Evolutionary conservation across 2,329 filamentous ascomycete species (phyloP).

Genomic region (Ophiocordyceps unilateralis): DNA sequence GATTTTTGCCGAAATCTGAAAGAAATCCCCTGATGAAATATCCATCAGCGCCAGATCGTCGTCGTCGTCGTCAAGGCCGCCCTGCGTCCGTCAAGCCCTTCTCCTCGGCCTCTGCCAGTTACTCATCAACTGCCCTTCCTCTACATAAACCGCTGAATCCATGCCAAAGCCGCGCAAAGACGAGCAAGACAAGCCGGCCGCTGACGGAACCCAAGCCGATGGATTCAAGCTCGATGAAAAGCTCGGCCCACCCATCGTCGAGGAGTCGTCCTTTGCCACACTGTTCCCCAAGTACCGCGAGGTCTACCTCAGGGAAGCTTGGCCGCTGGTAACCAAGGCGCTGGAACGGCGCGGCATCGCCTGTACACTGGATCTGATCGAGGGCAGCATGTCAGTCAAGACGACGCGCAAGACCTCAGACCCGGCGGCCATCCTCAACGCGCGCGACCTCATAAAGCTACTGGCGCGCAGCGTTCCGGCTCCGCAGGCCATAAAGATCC

Average conservation of each 20-base stretch:
- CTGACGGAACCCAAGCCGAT: constrained; percentile 39
- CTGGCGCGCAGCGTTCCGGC: constrained; percentile 82
- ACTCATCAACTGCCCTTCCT: too few relatives aligned
- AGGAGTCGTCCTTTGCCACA: constrained; percentile 78
- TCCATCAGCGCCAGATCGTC: neutral
- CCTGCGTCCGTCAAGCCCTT: too few relatives aligned
- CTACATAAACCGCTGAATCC: too few relatives aligned
- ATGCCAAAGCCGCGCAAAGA: constrained; percentile 69
- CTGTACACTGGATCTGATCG: constrained; percentile 83
- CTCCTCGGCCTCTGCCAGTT: too few relatives aligned
- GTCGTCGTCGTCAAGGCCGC: too few relatives aligned
- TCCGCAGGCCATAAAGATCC: constrained; percentile 82
- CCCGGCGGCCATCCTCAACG: constrained; percentile 82
- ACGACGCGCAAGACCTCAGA: constrained; percentile 86
- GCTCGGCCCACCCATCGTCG: constrained; percentile 64
- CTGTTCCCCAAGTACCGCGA: constrained; percentile 96
- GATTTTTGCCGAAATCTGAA: too few relatives aligned
- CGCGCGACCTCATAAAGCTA: constrained; percentile 84
- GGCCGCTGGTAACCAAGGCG: constrained; percentile 76
- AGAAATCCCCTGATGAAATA: too few relatives aligned
- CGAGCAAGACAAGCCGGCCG: constrained; percentile 61
- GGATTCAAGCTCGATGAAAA: constrained; percentile 78
- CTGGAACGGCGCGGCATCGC: constrained; percentile 79
- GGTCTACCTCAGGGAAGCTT: constrained; percentile 79
- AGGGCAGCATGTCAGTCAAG: constrained; percentile 92